These are phyloP conservation scores for Trichoderma breve DNA, from an alignment of 2,329 filamentous ascomycete genomes.

Conservation along the genomic window DNA sequence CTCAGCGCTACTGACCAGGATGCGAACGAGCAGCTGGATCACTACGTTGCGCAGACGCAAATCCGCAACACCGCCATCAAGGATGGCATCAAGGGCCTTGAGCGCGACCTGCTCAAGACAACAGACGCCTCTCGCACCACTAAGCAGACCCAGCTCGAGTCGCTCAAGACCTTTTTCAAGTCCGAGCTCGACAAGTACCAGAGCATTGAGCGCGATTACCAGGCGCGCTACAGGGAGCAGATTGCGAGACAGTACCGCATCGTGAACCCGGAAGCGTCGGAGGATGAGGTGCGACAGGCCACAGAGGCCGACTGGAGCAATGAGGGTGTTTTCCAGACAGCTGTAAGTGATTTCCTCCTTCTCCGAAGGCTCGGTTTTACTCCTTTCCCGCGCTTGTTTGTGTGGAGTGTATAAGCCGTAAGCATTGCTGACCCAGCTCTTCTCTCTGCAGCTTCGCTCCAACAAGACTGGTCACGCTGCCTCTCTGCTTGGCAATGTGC, in stretches of 20 bases:
- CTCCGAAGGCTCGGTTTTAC: not conserved
- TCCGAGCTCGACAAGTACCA: conserved; percentile 69
- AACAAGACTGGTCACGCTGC: conserved; percentile 73
- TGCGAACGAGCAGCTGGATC: conserved; percentile 60
- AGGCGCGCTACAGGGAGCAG: conserved; percentile 70
- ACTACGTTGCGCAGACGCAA: conserved; percentile 67
- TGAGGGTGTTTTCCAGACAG: conserved; percentile 78
- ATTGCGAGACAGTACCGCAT: conserved; percentile 79
- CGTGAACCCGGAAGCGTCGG: conserved; percentile 76
- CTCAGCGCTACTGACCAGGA: conserved; percentile 62
- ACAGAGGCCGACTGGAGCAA: conserved; percentile 70
- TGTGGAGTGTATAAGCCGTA: not conserved
- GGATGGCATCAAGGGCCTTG: conserved; percentile 73
- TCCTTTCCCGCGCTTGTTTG: not conserved
- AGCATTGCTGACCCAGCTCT: conserved; percentile 12
- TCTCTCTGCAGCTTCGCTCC: conserved; percentile 58
- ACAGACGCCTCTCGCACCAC: conserved; percentile 57
- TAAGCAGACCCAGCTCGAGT: conserved; percentile 68
- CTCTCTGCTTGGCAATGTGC: conserved; percentile 73
- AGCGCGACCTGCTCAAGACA: conserved; percentile 66
- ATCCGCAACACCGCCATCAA: conserved; percentile 72
- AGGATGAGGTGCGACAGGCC: conserved; percentile 68
- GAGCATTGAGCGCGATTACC: conserved; percentile 68
- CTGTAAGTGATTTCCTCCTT: conserved; percentile 53
- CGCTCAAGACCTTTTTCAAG: conserved; percentile 70